Base-by-base conservation (phyloP, 2,329 filamentous ascomycete genomes). In the Neospermospora avenae region DNA sequence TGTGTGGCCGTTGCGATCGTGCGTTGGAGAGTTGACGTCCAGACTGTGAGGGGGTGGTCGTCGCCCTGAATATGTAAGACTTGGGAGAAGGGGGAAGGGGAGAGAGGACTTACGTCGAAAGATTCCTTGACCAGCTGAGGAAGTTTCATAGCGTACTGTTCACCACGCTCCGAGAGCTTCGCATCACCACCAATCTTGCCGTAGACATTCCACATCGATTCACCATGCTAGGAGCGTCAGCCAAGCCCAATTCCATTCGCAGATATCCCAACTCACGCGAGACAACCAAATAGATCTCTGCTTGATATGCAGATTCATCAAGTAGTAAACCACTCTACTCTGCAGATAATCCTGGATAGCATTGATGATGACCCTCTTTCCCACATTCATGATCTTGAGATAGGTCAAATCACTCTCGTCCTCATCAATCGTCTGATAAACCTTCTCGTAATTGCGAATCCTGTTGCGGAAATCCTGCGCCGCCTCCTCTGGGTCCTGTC, bases 251-350 rank as follows among this genome's bases (percentile, higher is more conserved):
- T 46, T 18, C 31, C 42, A 52, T 37, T 8, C 31, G 16, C 3
- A 22, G n/a, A n/a, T n/a, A 25, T 24, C 18, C 8, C 28, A 18
- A 82, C 87, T 76, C 80, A 93, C 90, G 65, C 95, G 83, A 67
- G 95, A 98, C 55, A 99, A 79, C 95, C 95, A 99, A 67, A 99
- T 96, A 3, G 92, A 96, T 59, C 95, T 86, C 18, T 93, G 93
- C 65, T 93, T 93, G 74, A 99, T 99, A 77, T 99, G 95, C 41
- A 99, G 81, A 74, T 98, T 99, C 87, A 98, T 97, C 60, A 98
- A 85, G 74, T 97, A 99, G 77, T 99, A 99, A 48, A 99, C 93
- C 46, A 99, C 88, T 60, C 95, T 88, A 74, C 91, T 96, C 74
- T 97, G 95, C 28, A 99, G 81, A 72, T 99, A 99, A 76, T 99